Evolutionary conservation across 2,329 filamentous ascomycete genomes (phyloP), one percentile per base, ranked within the genome.

Genomic region (Colletotrichum cordylinicola): DNA sequence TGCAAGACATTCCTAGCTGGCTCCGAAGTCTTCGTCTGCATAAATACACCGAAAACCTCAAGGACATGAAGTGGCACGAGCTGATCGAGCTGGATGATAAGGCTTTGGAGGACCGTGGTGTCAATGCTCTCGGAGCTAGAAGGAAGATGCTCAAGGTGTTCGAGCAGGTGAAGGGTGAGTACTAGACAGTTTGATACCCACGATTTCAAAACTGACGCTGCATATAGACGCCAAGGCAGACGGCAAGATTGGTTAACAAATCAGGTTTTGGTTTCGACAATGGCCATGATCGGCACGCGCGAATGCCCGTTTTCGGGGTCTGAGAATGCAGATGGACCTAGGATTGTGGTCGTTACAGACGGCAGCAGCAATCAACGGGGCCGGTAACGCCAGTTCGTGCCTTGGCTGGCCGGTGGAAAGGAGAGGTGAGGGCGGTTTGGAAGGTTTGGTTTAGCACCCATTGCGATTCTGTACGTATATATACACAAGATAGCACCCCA

Each of bases 71-170:
- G 82, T 99, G 97, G 97, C 94, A 94, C 33, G 97, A 99, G 70
- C 87, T 99, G 80, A 89, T 99, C 76, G 94, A 97, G 84, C 88
- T 99, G 80, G 95, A 98, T 81, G 97, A 99, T 80, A 96, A 96
- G 82, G 96, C 95, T 65, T 88, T 99, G 78, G 96, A 98, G 86
- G 94, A 95, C 31, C 94, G 95, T 68, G 97, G 97, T 66, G 97
- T 99, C 37, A 98, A 98, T 84, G 97, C 97, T 70, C 91, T 98
- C 72, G 97, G 97, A 80, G 97, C 97, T 21, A 91, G 97, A 80
- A 94, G 96, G 83, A 99, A 99, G 91, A 98, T 99, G 95, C 88
- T 99, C 77, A 99, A 99, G 92, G 97, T 98, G 72, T 98, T 98
- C 86, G 97, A 98, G 81, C 96, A 98, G 88, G 96, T 98, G 82